Percentiles rank a stretch among this genome's conserved stretches.
phyloP scores from a whole-genome alignment of 495 filamentous ascomycete species.

The Aspergillus diversus region DNA sequence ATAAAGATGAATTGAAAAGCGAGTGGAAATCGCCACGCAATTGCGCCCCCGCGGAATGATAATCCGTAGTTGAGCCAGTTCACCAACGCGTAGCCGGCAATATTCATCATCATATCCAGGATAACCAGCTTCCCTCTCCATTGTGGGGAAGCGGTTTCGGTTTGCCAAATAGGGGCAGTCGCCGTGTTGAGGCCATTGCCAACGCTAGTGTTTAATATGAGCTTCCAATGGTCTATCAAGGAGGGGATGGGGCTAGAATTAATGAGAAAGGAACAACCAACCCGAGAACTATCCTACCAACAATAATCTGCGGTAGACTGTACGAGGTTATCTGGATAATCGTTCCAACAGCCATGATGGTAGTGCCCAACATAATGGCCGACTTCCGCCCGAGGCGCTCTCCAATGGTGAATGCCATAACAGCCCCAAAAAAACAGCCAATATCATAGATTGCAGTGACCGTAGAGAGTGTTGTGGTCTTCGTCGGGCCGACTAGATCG shows the following conservation, averaged over 20 bases:
- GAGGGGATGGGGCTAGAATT: no score
- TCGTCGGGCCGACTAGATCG: constrained; percentile 50
- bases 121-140: constrained; percentile 66
- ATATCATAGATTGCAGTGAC: constrained; percentile 67
- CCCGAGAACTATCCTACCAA: constrained; percentile 59
- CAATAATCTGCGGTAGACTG: constrained; percentile 63
- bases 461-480: constrained; percentile 56
- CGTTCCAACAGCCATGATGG: constrained; percentile 62
- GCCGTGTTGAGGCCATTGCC: constrained; percentile 70
- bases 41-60: constrained; percentile 47
- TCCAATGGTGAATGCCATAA: constrained; percentile 57
- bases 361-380: constrained; percentile 56
- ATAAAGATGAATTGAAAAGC: constrained; percentile 59
- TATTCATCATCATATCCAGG: constrained; percentile 64
- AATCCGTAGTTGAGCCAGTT: constrained; percentile 64
- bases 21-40: constrained; percentile 56
- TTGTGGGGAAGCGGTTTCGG: constrained; percentile 60
- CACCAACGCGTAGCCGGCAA: constrained; percentile 56
- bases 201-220: constrained; percentile 10
- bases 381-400: constrained; percentile 62
- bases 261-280: constrained; percentile 5
- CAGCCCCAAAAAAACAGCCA: constrained; percentile 63
- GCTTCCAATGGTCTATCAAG: not conserved
- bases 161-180: constrained; percentile 68
- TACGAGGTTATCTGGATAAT: constrained; percentile 62